phyloP scores from a whole-genome alignment of 257 asterid species.

The Ajuga chamaepitys region DNA sequence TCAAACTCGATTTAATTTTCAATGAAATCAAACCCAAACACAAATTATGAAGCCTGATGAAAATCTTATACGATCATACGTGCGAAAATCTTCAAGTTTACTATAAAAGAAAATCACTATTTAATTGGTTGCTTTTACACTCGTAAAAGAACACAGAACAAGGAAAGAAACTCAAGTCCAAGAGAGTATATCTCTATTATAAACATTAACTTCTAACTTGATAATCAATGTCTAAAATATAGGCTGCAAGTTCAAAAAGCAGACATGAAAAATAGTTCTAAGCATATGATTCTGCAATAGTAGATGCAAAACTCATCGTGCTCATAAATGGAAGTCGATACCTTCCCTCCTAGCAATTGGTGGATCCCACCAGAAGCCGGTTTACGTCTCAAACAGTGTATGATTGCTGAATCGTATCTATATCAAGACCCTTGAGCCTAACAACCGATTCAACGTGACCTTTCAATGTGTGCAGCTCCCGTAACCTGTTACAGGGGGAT shows the following conservation, averaged over 20 bases:
- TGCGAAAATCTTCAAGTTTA: background rate
- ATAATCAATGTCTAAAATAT: slow-evolving; percentile 2
- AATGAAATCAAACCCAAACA: background rate
- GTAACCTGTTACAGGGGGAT: slow-evolving; percentile 31
- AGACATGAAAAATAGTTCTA: background rate
- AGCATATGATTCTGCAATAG: slow-evolving; percentile 7
- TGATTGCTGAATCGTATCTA: slow-evolving; percentile 76
- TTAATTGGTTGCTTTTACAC: background rate
- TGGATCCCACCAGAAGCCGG: background rate
- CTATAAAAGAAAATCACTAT: background rate
- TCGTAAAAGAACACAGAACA: background rate
- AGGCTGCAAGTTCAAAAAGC: slow-evolving; percentile 4
- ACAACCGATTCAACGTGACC: slow-evolving; percentile 86
- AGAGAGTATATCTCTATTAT: slow-evolving; percentile 16
- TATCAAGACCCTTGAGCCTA: slow-evolving; percentile 81
- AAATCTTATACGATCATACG: background rate
- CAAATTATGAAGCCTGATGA: background rate
- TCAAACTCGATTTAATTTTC: background rate
- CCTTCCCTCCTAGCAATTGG: background rate
- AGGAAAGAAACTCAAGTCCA: background rate
- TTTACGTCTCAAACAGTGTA: slow-evolving; percentile 59
- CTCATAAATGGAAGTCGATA: background rate
- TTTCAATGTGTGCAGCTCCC: slow-evolving; percentile 70
- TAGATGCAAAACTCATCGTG: background rate
- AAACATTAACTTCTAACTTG: slow-evolving; percentile 20